Base-by-base conservation (phyloP, 257 asterid genomes). In the Prunella vulgaris region DNA sequence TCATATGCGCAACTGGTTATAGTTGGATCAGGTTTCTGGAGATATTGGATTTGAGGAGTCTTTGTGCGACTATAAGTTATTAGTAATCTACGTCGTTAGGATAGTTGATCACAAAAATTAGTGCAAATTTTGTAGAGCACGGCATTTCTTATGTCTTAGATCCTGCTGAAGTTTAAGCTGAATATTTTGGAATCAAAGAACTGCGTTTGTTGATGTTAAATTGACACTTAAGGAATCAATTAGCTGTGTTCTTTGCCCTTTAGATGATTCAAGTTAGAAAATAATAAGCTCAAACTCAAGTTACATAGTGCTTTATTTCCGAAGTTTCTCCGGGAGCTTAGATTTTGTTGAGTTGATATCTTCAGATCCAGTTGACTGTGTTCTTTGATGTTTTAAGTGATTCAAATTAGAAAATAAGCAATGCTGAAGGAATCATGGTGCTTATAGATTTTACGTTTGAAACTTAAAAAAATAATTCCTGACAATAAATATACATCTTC, bases 11-110 rank as follows among this genome's bases (percentile, higher is more conserved):
- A 22, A 60, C 52, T 63, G 70, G 64, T 58, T 21, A 27, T 24
- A 46, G 20, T 12, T 40, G 17, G 71, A 60, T 49, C 52, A 60
- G 62, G 51, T 70, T 44, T 72, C 27, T 64, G 51, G 46, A 61
- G 53, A 22, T 5, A 20, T 74, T 60, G 71, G 75, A 66, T 77
- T 48, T 64, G 63, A 30, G 78, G 63, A 17, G 70, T 61, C 21
- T 49, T 37, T 46, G 12, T 51, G 44, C 21, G 25, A 20, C 20
- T 54, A 10, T 21, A 44, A 18, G 1, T 48, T 66, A 2, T 17
- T 9, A 7, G 8, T 28, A 28, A 35, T 61, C 30, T 42, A 48
- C 67, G 22, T 24, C 37, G 17, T 13, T 14, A 37, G 18, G 63
- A 37, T 60, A 27, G 27, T 64, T 56, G 7, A 64, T 38, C 5